Percentiles rank a stretch among this genome's conserved stretches.
phyloP scores from a whole-genome alignment of 345 rosid species.

The Salix viminalis region DNA sequence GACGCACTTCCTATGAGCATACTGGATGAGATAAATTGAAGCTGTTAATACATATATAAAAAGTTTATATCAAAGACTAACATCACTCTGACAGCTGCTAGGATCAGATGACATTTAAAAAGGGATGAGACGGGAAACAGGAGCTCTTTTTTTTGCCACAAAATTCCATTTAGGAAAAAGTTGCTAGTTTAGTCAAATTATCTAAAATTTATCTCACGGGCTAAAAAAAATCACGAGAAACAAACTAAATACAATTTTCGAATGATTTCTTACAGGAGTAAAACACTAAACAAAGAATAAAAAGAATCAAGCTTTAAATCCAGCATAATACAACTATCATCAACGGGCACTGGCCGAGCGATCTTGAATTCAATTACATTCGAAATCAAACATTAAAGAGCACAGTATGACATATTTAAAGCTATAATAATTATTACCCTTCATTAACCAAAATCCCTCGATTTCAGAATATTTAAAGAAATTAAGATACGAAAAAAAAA shows the following conservation, averaged over 20 bases:
- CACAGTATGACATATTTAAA: not conserved
- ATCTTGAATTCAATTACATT: not conserved
- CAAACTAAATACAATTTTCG: not conserved
- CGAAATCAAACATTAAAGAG: not conserved
- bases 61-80: not conserved
- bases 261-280: not conserved
- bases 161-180: no score
- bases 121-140: not conserved
- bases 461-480: not conserved
- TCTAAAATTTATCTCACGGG: not conserved
- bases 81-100: not conserved
- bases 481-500: not conserved
- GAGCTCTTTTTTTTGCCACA: not conserved
- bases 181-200: not conserved
- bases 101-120: not conserved
- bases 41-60: not conserved
- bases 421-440: not conserved
- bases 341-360: not conserved
- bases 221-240: not conserved
- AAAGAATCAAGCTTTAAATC: not conserved
- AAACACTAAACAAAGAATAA: not conserved
- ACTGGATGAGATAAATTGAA: conserved; percentile 35
- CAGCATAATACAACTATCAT: not conserved
- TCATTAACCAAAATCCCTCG: not conserved
- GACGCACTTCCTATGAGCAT: conserved; percentile 87